Evolutionary conservation across 225 moss, liverwort and hornwort genomes (phyloP), one percentile per base, ranked within the genome.

Genomic region (Marchantia polymorpha): DNA sequence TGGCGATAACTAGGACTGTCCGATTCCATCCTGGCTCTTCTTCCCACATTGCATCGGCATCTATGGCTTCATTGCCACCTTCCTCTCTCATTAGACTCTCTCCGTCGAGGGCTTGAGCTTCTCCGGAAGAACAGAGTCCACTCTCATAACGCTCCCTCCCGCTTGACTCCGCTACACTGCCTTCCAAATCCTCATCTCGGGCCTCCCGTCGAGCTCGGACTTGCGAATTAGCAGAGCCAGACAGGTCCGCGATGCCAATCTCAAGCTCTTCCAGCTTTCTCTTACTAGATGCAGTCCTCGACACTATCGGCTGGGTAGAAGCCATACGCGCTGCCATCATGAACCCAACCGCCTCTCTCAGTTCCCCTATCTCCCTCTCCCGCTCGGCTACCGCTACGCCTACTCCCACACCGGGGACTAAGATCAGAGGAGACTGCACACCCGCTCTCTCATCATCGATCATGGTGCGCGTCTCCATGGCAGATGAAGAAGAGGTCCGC

Each of bases 191-290:
- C 70, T 96, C 96, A 77, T 96, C 96, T 7, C 94, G 86, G 12
- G 86, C 81, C 81, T 96, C 96, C 72, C 94, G 86, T 71, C 94
- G 91, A 50, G 92, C 93, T 55, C 96, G 90, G 29, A 92, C 94
- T 88, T 94, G 91, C 81, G 88, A 86, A 65, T 76, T 94, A 49
- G 87, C 86, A 55, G 93, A 89, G 66, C 85, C 85, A 23, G 90
- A 92, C 49, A 90, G 81, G 84, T 94, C 94, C 20, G 91, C 87
- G 78, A 92, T 68, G 72, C 94, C 96, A 83, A 91, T 92, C 75
- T 97, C 96, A 47, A 94, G 91, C 73, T 97, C 96, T 51, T 94
- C 96, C 77, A 97, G 79, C 84, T 97, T 97, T 79, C 96, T 89
- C 82, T 97, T 97, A 75, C 94, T 92, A 29, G 94, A 94, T 64